phyloP scores from a whole-genome alignment of 768 basidiomycete species.

The Termitomyces sp. region DNA sequence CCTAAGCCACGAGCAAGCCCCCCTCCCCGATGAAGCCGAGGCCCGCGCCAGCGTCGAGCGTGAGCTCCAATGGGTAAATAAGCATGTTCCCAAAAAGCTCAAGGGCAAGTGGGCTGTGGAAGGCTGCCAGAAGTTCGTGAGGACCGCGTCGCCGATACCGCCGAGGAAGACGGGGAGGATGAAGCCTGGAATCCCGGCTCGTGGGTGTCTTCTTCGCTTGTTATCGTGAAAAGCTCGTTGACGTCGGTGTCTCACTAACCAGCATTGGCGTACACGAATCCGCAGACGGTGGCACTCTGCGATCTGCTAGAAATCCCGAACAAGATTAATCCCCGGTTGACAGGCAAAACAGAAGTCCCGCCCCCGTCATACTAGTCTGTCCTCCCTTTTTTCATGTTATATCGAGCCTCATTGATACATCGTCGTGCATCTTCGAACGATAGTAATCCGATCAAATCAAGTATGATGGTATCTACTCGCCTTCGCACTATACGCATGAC shows the following conservation, averaged over 20 bases:
- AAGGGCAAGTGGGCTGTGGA: slow-evolving; percentile 35
- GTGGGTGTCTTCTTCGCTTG: slow-evolving; percentile 25
- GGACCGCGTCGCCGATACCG: slow-evolving; percentile 53
- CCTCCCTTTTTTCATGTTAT: not conserved
- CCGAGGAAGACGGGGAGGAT: slow-evolving; percentile 23
- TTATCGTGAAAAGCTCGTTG: slow-evolving; percentile 22
- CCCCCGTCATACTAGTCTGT: not conserved
- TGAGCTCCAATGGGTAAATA: slow-evolving; percentile 65
- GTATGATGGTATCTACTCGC: not conserved
- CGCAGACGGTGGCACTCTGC: slow-evolving; percentile 87
- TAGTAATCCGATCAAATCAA: not conserved
- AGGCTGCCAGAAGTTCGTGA: slow-evolving; percentile 63
- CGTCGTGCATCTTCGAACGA: not conserved
- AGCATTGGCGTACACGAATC: slow-evolving; percentile 82
- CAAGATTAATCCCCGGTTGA: slow-evolving; percentile 36
- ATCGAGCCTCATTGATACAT: not conserved
- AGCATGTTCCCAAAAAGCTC: slow-evolving; percentile 43
- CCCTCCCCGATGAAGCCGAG: slow-evolving; percentile 57
- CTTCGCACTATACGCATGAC: not conserved
- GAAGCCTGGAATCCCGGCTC: slow-evolving; percentile 20
- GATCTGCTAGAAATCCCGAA: slow-evolving; percentile 76
- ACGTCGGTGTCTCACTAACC: not conserved
- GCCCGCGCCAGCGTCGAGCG: slow-evolving; percentile 50
- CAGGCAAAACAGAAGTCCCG: not conserved
- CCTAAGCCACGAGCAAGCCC: slow-evolving; percentile 37